Evolutionary conservation across 2,329 filamentous ascomycete genomes (phyloP), one percentile per base, ranked within the genome.

Genomic region (Ophiostoma piceae): DNA sequence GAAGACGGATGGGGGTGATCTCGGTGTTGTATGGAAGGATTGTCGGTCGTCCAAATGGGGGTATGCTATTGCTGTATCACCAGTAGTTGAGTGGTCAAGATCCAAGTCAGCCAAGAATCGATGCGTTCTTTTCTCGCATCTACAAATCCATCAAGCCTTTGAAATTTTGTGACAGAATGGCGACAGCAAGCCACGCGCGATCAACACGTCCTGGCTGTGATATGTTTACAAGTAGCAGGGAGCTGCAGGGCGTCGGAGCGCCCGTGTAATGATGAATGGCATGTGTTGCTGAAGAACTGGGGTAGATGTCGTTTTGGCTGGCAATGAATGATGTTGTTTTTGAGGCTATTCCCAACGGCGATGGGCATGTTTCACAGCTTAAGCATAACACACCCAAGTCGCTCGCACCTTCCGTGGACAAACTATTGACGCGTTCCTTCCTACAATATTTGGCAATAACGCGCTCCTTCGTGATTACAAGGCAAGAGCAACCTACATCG

Each of bases 21-120:
- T 41, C 39, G 43, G 62, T 41, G 62, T 39, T 65, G 62, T 39
- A 39, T 41, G 7, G 64, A 65, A 37, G 62, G 62, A 65, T 65
- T 62, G 57, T 29, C 57, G 57, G 57, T 62, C 14, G 57, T 62
- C 57, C 22, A 16, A 32, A 32, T 62, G 57, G 32, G n/a, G 65
- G 35, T 19, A 41, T 41, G 35, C 1, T 7, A 8, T 64, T 32
- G 60, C 7, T 64, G 26, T 64, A 64, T 32, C 12, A 11, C 16
- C 6, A 26, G 51, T 14, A 22, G 22, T 26, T 6, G n/a, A 7
- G 47, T 47, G 16, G 43, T 47, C 5, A 16, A 7, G 43, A 47
- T 19, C 16, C 5, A 35, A 47, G 43, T 47, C 43, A 47, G 39
- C 3, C 39, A 62, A 14, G 1, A 29, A 26, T 57, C 9, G 51